These are phyloP conservation scores for Caryopteris hybrid DNA, from an alignment of 305 asterid species.

Conservation along the genomic window DNA sequence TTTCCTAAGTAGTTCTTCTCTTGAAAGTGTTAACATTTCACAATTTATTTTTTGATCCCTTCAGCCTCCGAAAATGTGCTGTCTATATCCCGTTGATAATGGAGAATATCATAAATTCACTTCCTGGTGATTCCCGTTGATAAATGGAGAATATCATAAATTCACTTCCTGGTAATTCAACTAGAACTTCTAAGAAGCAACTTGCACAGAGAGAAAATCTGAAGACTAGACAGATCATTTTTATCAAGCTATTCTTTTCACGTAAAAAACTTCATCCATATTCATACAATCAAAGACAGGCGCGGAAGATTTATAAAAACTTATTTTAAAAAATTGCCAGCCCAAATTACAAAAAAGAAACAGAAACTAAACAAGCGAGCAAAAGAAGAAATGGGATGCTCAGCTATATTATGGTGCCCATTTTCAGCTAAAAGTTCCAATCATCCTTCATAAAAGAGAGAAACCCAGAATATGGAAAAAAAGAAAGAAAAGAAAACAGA, in stretches of 20 bases:
- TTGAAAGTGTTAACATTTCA: not conserved
- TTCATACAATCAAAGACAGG: not conserved
- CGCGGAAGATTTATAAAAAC: too few relatives aligned
- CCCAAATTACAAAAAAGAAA: not conserved
- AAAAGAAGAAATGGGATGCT: not conserved
- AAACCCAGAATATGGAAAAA: too few relatives aligned
- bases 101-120: not conserved
- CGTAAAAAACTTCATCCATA: not conserved
- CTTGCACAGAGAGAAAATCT: not conserved
- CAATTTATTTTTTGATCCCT: not conserved
- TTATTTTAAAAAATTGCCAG: too few relatives aligned
- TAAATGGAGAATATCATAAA: too few relatives aligned
- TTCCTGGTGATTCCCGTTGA: not conserved
- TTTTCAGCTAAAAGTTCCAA: not conserved
- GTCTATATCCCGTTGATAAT: not conserved
- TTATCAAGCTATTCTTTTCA: not conserved
- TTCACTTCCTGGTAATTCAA: not conserved
- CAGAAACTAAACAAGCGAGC: not conserved
- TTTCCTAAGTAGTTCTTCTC: not conserved
- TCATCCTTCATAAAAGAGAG: not conserved
- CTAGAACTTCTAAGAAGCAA: not conserved
- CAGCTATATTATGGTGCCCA: slow-evolving; percentile 1
- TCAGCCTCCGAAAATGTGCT: not conserved
- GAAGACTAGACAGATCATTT: too few relatives aligned
- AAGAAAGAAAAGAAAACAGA: too few relatives aligned